Percentiles rank a stretch among this genome's conserved stretches.
Conservation (phyloP, 805 yeast species). For the Starmerella ratchasimensis region DNA sequence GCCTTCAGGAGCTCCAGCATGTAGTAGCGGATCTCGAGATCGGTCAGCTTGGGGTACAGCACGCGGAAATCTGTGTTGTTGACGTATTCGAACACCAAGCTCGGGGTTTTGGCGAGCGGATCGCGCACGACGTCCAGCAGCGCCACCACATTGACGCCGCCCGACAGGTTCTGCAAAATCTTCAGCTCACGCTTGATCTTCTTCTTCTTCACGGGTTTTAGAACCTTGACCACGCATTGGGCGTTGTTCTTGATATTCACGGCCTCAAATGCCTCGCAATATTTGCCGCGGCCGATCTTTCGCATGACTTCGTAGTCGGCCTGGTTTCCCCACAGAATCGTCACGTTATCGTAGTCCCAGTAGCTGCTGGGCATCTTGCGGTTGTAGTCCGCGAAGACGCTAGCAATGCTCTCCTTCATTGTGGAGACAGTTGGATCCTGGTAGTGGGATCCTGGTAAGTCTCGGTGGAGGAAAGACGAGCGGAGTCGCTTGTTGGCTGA, state of each 20-base stretch:
- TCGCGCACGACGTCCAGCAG: conserved; percentile 79
- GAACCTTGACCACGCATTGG: conserved; percentile 73
- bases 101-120: conserved; percentile 64
- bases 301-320: conserved; percentile 72
- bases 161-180: conserved; percentile 68
- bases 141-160: conserved; percentile 69
- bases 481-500: too few relatives aligned
- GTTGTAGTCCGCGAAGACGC: conserved; percentile 73
- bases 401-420: conserved; percentile 39
- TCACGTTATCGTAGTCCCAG: conserved; percentile 68
- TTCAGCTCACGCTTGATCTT: conserved; percentile 84
- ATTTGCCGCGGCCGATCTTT: conserved; percentile 84
- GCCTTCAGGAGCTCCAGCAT: conserved; percentile 73
- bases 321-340: conserved; percentile 73
- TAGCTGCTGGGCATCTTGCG: conserved; percentile 60
- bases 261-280: conserved; percentile 87
- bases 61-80: conserved; percentile 77
- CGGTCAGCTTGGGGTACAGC: conserved; percentile 65
- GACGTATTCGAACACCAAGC: conserved; percentile 72
- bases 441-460: too few relatives aligned
- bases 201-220: conserved; percentile 86
- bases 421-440: not conserved
- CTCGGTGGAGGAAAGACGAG: too few relatives aligned
- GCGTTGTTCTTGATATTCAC: conserved; percentile 43
- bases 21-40: conserved; percentile 65